A percentile compares a stretch with the other conserved stretches of the same genome.
phyloP scores from a whole-genome alignment of 2,329 filamentous ascomycete species.

The Thielaviopsis populi region DNA sequence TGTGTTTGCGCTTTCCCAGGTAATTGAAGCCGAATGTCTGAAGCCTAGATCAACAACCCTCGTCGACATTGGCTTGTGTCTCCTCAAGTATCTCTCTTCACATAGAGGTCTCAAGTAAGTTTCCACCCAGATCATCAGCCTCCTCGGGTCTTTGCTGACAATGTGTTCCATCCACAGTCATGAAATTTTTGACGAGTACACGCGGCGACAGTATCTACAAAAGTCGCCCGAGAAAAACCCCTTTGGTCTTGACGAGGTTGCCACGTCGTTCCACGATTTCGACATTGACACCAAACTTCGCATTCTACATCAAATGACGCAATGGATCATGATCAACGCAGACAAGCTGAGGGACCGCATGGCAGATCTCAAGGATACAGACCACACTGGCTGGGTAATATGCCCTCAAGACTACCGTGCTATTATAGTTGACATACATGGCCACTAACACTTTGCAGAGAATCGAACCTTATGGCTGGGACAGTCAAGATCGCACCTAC shows the following conservation, averaged over 20 bases:
- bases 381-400: slow-evolving; percentile 71
- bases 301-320: slow-evolving; percentile 74
- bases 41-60: slow-evolving; percentile 63
- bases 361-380: slow-evolving; percentile 63
- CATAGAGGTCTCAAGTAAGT: slow-evolving; percentile 82
- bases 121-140: not conserved
- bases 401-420: slow-evolving; percentile 20
- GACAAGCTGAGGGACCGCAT: slow-evolving; percentile 78
- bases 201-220: slow-evolving; percentile 71
- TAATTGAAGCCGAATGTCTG: slow-evolving; percentile 76
- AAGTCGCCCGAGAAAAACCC: slow-evolving; percentile 70
- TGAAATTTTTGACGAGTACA: slow-evolving; percentile 87
- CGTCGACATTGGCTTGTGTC: slow-evolving; percentile 64
- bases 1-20: slow-evolving; percentile 34
- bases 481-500: slow-evolving; percentile 71
- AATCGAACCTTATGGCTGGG: slow-evolving; percentile 78
- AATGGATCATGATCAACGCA: slow-evolving; percentile 77
- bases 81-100: slow-evolving; percentile 87
- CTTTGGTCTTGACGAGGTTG: slow-evolving; percentile 62
- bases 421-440: not conserved
- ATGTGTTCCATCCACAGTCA: slow-evolving; percentile 35
- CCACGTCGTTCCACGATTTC: slow-evolving; percentile 63
- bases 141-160: slow-evolving; percentile 14
- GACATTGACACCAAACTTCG: slow-evolving; percentile 67
- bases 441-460: slow-evolving; percentile 29